Base-by-base conservation (phyloP, 106 monocot species). In the Dioscorea zingiberensis region DNA sequence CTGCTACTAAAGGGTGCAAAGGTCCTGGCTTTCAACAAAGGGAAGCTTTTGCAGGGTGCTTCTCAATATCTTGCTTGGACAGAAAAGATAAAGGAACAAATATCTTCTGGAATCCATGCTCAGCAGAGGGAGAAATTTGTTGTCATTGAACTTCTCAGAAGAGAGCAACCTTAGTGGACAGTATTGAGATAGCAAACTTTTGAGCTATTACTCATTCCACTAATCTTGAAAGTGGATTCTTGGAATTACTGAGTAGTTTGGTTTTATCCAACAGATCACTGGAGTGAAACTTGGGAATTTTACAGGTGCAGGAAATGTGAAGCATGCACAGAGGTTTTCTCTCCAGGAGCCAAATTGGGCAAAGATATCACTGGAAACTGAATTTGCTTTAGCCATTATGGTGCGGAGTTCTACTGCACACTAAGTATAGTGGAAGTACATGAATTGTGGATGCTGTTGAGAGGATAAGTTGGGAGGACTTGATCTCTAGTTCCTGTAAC, bases 371-470 rank as follows among this genome's bases (percentile, higher is more conserved):
- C n/a, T n/a, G 89, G 62, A 93, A 81, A 72, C 66, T 89, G 44
- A 83, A 83, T 54, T 61, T 89, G 47, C 53, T n/a, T 84, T 19
- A 93, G 76, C 44, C 93, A 93, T 81, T 84, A 93, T 72, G 93
- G 93, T 54, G 80, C 81, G 6, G 93, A 89, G 48, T 93, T 93
- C 68, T 93, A 89, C 22, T 93, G 93, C 63, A 93, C 93, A 3
- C 54, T 93, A 21, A 93, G 93, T 75, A 62, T 73, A 7, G 65
- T 93, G 3, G 83, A 93, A 74, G 89, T 93, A n/a, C 89, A 81
- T 77, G 93, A 89, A n/a, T n/a, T 46, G 83, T 93, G 32, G 93
- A 93, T 81, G 93, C 86, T 51, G 93, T 93, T 54, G 93, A 93
- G 78, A 89, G 71, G 59, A 93, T 93, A n/a, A n/a, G 93, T 69